Evolutionary conservation across 2,329 filamentous ascomycete species (phyloP).

Genomic region (Claviceps sp.): DNA sequence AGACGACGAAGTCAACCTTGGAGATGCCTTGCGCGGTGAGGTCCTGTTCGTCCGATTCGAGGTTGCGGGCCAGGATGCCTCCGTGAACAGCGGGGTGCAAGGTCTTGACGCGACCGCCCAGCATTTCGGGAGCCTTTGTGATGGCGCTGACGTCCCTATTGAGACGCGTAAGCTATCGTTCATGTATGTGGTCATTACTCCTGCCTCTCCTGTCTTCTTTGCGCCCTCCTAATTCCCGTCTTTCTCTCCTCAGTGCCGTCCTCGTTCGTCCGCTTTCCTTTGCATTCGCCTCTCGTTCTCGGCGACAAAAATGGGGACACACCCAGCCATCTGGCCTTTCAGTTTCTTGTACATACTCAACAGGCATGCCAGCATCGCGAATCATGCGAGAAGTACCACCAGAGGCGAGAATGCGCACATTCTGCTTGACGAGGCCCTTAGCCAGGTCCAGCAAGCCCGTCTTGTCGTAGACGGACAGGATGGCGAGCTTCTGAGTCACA

Average conservation of each 20-base stretch:
- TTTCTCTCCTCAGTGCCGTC: not conserved
- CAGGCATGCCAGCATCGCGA: slow-evolving; percentile 85
- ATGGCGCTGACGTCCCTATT: slow-evolving; percentile 88
- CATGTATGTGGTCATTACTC: not conserved
- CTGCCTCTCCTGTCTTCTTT: not conserved
- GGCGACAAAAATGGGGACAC: too few relatives aligned
- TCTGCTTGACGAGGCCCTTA: slow-evolving; percentile 76
- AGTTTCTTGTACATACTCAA: slow-evolving; percentile 52
- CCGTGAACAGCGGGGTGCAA: slow-evolving; percentile 87
- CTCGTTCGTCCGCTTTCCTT: not conserved
- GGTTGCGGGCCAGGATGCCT: slow-evolving; percentile 84
- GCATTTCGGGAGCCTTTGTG: slow-evolving; percentile 94
- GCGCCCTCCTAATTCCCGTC: not conserved
- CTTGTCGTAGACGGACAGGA: slow-evolving; percentile 98
- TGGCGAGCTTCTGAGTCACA: slow-evolving; percentile 52
- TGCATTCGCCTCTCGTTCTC: not conserved
- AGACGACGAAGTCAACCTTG: slow-evolving; percentile 92
- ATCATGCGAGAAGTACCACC: slow-evolving; percentile 95
- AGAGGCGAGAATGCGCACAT: slow-evolving; percentile 86
- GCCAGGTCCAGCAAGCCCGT: slow-evolving; percentile 86
- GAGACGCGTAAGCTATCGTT: not conserved
- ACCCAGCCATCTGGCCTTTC: too few relatives aligned
- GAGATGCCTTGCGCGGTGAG: slow-evolving; percentile 87
- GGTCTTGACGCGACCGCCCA: slow-evolving; percentile 75
- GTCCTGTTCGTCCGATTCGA: slow-evolving; percentile 93